These are phyloP conservation scores for Vanderwaltozyma yarrowii DNA, from an alignment of 805 yeast species.

Conservation along the genomic window DNA sequence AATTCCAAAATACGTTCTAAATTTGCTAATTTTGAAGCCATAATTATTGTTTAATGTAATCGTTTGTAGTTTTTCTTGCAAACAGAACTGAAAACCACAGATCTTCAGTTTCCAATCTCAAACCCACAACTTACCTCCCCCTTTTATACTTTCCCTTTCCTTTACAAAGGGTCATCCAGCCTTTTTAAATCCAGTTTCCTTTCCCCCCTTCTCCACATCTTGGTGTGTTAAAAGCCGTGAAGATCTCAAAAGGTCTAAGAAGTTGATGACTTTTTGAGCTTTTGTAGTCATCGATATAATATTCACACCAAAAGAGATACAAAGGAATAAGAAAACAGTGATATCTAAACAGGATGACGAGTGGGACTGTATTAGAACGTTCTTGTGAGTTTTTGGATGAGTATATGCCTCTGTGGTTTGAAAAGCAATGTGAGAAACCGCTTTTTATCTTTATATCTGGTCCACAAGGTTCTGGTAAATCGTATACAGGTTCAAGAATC, in stretches of 20 bases:
- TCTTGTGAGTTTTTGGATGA: slow-evolving; percentile 13
- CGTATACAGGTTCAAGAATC: slow-evolving; percentile 41
- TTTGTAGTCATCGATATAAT: too few species aligned
- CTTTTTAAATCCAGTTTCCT: too few species aligned
- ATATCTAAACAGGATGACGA: too few species aligned
- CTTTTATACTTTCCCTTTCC: too few species aligned
- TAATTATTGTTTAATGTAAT: not conserved
- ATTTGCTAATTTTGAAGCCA: not conserved
- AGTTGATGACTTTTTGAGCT: too few species aligned
- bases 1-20: slow-evolving; percentile 18
- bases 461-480: slow-evolving; percentile 76
- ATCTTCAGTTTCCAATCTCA: not conserved
- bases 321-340: too few species aligned
- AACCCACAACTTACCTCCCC: too few species aligned
- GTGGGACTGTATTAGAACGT: slow-evolving; percentile 3
- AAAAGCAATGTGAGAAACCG: slow-evolving; percentile 24
- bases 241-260: too few species aligned
- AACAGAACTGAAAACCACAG: not conserved
- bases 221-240: too few species aligned
- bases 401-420: slow-evolving; percentile 17
- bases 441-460: slow-evolving; percentile 52
- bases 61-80: not conserved
- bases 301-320: too few species aligned
- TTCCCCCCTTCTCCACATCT: too few species aligned
- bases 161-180: too few species aligned